Percentiles rank a stretch among this genome's conserved stretches.
Conservation (phyloP, 805 yeast species). For the Pichia sporocuriosa region DNA sequence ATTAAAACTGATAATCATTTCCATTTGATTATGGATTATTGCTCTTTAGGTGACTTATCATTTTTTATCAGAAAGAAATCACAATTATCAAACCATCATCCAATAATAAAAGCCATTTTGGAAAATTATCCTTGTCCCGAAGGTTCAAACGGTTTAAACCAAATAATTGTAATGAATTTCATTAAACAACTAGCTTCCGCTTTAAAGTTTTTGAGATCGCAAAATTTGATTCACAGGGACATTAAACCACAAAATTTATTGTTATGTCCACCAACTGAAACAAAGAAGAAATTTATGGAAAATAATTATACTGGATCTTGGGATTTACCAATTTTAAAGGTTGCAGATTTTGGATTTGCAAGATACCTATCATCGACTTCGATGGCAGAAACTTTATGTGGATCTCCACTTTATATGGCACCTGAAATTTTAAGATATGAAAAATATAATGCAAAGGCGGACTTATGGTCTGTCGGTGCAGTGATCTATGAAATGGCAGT, state of each 20-base stretch:
- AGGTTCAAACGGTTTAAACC: slow-evolving; percentile 71
- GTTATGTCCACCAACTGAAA: slow-evolving; percentile 73
- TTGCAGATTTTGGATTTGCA: slow-evolving; percentile 98
- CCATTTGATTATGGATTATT: slow-evolving; percentile 92
- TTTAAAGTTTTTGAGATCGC: slow-evolving; percentile 69
- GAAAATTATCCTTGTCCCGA: slow-evolving; percentile 78
- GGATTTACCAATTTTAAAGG: slow-evolving; percentile 84
- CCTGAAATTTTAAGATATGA: slow-evolving; percentile 93
- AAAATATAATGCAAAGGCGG: slow-evolving; percentile 95
- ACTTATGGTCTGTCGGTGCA: slow-evolving; percentile 97
- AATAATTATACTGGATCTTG: slow-evolving; percentile 67
- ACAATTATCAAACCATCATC: slow-evolving; percentile 67
- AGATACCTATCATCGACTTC: slow-evolving; percentile 88
- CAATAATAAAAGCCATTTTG: slow-evolving; percentile 68
- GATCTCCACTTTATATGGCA: slow-evolving; percentile 97
- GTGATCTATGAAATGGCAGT: slow-evolving; percentile 92
- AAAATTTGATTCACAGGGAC: slow-evolving; percentile 88
- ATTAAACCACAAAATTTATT: slow-evolving; percentile 88
- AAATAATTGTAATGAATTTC: slow-evolving; percentile 73
- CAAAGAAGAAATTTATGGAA: slow-evolving; percentile 51
- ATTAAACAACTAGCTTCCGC: slow-evolving; percentile 83
- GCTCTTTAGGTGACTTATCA: slow-evolving; percentile 90
- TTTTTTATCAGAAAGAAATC: slow-evolving; percentile 74
- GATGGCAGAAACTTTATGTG: slow-evolving; percentile 95
- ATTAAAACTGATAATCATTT: slow-evolving; percentile 69